A percentile compares a stretch with the other conserved stretches of the same genome.
Conservation (phyloP, 2,329 filamentous ascomycete genomes). For the Tolypocladium sp. region DNA sequence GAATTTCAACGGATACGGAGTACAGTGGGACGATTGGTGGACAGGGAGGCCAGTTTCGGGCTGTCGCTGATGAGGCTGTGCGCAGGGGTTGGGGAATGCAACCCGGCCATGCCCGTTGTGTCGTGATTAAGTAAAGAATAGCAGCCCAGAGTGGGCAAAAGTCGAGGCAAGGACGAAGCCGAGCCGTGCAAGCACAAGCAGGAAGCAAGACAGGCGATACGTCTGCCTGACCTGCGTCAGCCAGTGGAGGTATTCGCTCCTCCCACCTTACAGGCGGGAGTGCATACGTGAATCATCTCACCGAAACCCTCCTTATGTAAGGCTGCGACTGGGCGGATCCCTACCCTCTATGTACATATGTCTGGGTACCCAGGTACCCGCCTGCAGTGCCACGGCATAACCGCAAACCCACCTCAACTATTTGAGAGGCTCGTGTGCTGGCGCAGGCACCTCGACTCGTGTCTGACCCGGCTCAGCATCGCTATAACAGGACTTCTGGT, state of each 20-base stretch:
- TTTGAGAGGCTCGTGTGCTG: constrained; percentile 1
- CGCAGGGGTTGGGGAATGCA: background rate
- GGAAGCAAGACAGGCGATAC: background rate
- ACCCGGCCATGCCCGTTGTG: background rate
- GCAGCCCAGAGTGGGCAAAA: background rate
- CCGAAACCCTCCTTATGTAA: background rate
- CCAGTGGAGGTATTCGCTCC: background rate
- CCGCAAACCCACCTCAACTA: background rate
- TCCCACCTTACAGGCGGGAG: background rate
- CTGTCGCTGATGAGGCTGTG: background rate
- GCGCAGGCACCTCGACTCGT: background rate
- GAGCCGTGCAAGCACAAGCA: background rate
- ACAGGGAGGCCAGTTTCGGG: background rate
- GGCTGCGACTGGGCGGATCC: background rate
- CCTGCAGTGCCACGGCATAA: background rate
- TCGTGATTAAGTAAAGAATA: background rate
- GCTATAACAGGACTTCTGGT: constrained; percentile 13
- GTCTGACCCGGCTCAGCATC: background rate
- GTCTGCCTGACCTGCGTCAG: background rate
- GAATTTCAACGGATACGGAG: background rate
- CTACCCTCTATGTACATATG: background rate
- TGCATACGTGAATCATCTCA: background rate
- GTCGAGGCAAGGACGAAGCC: background rate
- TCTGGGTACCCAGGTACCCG: background rate
- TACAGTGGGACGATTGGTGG: background rate